phyloP scores from a whole-genome alignment of 306 rosid species.

The Castanea crenata region DNA sequence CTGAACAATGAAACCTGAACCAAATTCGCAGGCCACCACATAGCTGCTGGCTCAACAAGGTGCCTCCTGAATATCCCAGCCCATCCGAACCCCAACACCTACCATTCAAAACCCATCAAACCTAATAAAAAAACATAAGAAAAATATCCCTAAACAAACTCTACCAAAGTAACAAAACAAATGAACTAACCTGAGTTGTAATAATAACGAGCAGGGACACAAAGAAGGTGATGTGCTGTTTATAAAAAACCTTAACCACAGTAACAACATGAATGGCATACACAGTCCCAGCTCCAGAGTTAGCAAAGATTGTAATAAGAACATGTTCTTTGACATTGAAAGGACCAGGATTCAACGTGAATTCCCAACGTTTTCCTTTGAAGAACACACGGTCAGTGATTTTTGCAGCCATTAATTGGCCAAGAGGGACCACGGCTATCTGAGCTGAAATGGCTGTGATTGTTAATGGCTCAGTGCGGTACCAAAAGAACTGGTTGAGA shows the following conservation, averaged over 20 bases:
- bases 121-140: neutral
- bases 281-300: constrained; percentile 90
- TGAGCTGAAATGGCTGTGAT: constrained; percentile 90
- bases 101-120: constrained; percentile 32
- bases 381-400: constrained; percentile 56
- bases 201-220: constrained; percentile 69
- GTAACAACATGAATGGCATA: constrained; percentile 89
- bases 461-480: constrained; percentile 74
- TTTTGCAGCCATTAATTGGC: constrained; percentile 74
- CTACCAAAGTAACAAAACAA: neutral
- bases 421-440: constrained; percentile 86
- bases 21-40: constrained; percentile 99
- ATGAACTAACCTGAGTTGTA: constrained; percentile 69
- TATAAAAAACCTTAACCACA: constrained; percentile 68
- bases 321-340: constrained; percentile 94
- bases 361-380: constrained; percentile 59
- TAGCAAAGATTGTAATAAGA: constrained; percentile 87
- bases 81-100: constrained; percentile 98
- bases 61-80: constrained; percentile 86
- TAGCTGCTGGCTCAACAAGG: constrained; percentile 86
- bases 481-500: constrained; percentile 94
- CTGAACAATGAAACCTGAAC: constrained; percentile 98
- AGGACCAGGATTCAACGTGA: constrained; percentile 80
- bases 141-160: neutral
- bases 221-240: constrained; percentile 50